phyloP scores from a whole-genome alignment of 2,329 filamentous ascomycete species.

The Tricladium varicosporioides region DNA sequence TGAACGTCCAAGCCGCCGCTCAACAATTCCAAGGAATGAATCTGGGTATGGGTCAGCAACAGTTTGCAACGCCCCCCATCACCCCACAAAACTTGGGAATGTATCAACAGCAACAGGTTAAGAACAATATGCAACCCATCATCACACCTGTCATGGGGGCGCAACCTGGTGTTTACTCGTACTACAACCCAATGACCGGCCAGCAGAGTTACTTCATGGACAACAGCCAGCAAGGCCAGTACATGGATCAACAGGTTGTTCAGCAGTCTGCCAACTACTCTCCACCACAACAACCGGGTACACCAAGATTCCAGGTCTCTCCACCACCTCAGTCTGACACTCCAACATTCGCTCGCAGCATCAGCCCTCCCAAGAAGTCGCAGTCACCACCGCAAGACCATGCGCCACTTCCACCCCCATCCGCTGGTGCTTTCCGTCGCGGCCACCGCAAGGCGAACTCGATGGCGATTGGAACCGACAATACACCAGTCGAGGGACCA shows the following conservation, averaged over 20 bases:
- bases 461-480: conserved; percentile 40
- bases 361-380: conserved; percentile 63
- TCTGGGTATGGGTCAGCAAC: conserved; percentile 53
- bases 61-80: conserved; percentile 49
- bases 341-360: conserved; percentile 56
- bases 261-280: conserved; percentile 41
- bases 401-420: conserved; percentile 78
- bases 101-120: conserved; percentile 43
- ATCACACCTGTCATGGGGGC: conserved; percentile 49
- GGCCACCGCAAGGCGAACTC: conserved; percentile 90
- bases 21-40: conserved; percentile 80
- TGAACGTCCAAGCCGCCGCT: conserved; percentile 77
- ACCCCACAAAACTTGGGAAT: conserved; percentile 52
- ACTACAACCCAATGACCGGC: conserved; percentile 83
- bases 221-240: conserved; percentile 41
- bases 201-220: conserved; percentile 74
- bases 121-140: conserved; percentile 45
- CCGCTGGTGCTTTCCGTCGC: conserved; percentile 87
- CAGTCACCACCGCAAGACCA: conserved; percentile 69
- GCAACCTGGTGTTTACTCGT: conserved; percentile 75
- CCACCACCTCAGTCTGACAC: conserved; percentile 65
- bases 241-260: conserved; percentile 38
- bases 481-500: conserved; percentile 36
- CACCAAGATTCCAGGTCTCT: conserved; percentile 78
- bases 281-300: conserved; percentile 52